Evolutionary conservation across 257 asterid species (phyloP).

Genomic region (Przewalskia tangutica): DNA sequence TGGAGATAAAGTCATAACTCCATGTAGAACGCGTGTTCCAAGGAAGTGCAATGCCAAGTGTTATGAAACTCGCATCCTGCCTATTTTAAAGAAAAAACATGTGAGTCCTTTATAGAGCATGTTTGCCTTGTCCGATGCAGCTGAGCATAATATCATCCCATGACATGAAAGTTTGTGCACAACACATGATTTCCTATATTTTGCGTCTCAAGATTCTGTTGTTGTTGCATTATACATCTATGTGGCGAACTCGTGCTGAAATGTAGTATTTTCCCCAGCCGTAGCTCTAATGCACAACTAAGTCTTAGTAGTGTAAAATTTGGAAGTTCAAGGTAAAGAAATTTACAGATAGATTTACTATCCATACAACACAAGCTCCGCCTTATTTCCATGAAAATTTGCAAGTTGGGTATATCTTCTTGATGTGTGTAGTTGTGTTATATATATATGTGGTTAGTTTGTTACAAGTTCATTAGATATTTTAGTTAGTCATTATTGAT

Average conservation of each 20-base stretch:
- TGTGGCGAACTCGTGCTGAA: background rate
- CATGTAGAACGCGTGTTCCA: constrained; percentile 42
- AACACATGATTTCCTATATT: background rate
- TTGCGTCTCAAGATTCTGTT: background rate
- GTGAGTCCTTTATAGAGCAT: constrained; percentile 25
- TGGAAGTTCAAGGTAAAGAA: background rate
- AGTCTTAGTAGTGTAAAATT: background rate
- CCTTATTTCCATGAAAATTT: background rate
- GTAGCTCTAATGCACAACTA: background rate
- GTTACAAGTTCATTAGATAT: no score
- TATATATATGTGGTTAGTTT: no score
- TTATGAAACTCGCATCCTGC: constrained; percentile 53
- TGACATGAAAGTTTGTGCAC: background rate
- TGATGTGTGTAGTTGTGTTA: no score
- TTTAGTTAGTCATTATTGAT: no score
- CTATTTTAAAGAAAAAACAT: constrained; percentile 40
- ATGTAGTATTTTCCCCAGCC: background rate
- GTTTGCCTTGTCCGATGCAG: background rate
- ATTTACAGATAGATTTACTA: background rate
- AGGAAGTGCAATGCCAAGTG: constrained; percentile 54
- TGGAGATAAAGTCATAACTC: constrained; percentile 30
- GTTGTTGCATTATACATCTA: background rate
- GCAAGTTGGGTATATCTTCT: background rate
- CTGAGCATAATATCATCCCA: background rate
- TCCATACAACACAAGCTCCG: background rate